A percentile compares a stretch with the other conserved stretches of the same genome.
phyloP scores from a whole-genome alignment of 1,284 basidiomycete species.

The Ceratobasidium papillatum region DNA sequence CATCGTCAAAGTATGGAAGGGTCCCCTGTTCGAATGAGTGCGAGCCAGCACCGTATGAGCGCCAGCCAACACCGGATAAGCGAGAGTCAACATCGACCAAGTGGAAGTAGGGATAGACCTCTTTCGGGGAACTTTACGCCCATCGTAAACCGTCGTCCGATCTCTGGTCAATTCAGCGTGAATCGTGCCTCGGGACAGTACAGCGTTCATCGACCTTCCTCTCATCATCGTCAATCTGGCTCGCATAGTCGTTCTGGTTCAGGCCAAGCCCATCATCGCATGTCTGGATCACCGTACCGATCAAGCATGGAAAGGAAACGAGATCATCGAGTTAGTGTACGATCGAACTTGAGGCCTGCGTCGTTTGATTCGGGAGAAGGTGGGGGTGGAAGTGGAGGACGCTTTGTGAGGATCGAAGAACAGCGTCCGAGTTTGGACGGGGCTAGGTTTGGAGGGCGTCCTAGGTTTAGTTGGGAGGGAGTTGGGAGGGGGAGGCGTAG shows the following conservation, averaged over 20 bases:
- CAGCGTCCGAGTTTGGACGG: conserved; percentile 4
- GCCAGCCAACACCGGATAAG: conserved; percentile 12
- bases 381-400: not conserved
- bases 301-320: conserved; percentile 9
- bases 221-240: not conserved
- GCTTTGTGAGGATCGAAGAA: conserved; percentile 17
- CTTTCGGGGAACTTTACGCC: not conserved
- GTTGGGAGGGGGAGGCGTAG: not conserved
- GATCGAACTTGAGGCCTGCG: conserved; percentile 5
- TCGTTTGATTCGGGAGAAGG: conserved; percentile 30
- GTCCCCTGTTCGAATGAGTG: not conserved
- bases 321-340: conserved; percentile 30
- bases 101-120: not conserved
- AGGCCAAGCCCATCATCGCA: not conserved
- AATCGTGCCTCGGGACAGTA: not conserved
- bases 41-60: no score
- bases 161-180: conserved; percentile 8
- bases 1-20: not conserved
- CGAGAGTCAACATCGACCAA: not conserved
- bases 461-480: conserved; percentile 19
- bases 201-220: not conserved
- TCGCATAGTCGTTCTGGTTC: not conserved
- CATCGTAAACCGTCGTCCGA: not conserved
- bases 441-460: not conserved
- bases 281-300: not conserved